These are phyloP conservation scores for Saksenaea vasiformis DNA, from an alignment of 371 early-diverging fungal species.

Conservation along the genomic window DNA sequence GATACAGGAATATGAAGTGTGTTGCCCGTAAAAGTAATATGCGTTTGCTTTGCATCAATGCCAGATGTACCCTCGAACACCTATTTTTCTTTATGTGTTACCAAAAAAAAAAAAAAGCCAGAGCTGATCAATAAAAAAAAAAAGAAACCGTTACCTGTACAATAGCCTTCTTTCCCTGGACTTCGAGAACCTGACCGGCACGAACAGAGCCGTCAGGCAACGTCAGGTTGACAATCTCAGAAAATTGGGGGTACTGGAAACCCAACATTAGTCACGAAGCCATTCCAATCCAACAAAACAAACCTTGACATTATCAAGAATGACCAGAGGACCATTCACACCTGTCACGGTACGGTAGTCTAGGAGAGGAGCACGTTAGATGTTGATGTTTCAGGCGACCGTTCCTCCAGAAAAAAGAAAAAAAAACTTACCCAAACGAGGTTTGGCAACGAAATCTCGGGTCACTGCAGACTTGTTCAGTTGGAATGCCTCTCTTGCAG, in stretches of 20 bases:
- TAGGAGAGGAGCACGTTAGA: slow-evolving; percentile 25
- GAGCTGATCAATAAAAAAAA: not conserved
- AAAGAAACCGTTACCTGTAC: slow-evolving; percentile 85
- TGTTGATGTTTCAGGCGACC: slow-evolving; percentile 1
- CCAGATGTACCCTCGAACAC: slow-evolving; percentile 99
- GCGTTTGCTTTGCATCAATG: slow-evolving; percentile 97
- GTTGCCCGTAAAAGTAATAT: slow-evolving; percentile 98
- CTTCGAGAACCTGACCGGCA: slow-evolving; percentile 99
- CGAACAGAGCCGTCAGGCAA: slow-evolving; percentile 97
- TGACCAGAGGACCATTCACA: slow-evolving; percentile 99
- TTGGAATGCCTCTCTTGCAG: slow-evolving; percentile 64
- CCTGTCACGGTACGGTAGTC: slow-evolving; percentile 99
- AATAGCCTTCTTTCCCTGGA: slow-evolving; percentile 97
- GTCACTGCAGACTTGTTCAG: slow-evolving; percentile 84
- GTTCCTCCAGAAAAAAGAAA: slow-evolving; percentile 13
- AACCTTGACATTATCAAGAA: slow-evolving; percentile 97
- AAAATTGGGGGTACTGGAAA: slow-evolving; percentile 91
- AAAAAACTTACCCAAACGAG: slow-evolving; percentile 81
- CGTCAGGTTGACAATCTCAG: slow-evolving; percentile 98
- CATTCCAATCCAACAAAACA: not conserved
- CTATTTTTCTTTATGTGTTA: slow-evolving; percentile 40
- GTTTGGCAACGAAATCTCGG: slow-evolving; percentile 85
- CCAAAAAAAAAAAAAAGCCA: not conserved
- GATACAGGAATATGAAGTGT: slow-evolving; percentile 98
- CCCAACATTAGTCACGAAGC: not conserved